A percentile compares a stretch with the other conserved stretches of the same genome.
Evolutionary conservation across 352 stramenopile genomes (phyloP).

Genomic region (Phytophthora foliorum): DNA sequence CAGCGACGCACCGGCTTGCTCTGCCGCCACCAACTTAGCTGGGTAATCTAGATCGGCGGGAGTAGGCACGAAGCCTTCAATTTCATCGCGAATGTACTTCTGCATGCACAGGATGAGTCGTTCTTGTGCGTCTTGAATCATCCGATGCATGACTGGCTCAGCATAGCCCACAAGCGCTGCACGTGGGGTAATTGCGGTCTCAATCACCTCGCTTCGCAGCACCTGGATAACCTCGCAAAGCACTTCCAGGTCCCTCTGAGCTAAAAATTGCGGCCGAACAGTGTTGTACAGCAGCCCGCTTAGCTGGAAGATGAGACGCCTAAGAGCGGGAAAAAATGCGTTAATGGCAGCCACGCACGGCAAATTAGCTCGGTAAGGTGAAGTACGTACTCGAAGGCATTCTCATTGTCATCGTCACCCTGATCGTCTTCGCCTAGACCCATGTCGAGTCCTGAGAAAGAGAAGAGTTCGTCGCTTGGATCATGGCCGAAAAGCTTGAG

Average conservation of each 20-base stretch:
- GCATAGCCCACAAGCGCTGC: slow-evolving; percentile 58
- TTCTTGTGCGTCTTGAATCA: slow-evolving; percentile 88
- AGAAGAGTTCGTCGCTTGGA: slow-evolving; percentile 66
- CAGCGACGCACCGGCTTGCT: slow-evolving; percentile 44
- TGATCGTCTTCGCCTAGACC: slow-evolving; percentile 36
- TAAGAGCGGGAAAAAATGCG: slow-evolving; percentile 20
- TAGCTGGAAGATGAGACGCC: slow-evolving; percentile 81
- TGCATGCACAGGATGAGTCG: slow-evolving; percentile 87
- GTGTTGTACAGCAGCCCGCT: slow-evolving; percentile 80
- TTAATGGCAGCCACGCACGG: background rate
- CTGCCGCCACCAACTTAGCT: slow-evolving; percentile 58
- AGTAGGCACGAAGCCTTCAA: slow-evolving; percentile 76
- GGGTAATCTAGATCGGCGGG: slow-evolving; percentile 76
- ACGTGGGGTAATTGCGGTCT: slow-evolving; percentile 71
- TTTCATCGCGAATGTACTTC: slow-evolving; percentile 87
- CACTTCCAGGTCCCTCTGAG: slow-evolving; percentile 80
- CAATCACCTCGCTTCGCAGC: slow-evolving; percentile 79
- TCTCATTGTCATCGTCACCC: slow-evolving; percentile 56
- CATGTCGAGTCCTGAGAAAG: slow-evolving; percentile 30
- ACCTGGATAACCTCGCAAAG: slow-evolving; percentile 87
- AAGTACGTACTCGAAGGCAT: slow-evolving; percentile 70
- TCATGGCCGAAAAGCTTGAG: slow-evolving; percentile 73
- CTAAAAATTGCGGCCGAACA: slow-evolving; percentile 69
- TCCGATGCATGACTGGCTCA: slow-evolving; percentile 83
- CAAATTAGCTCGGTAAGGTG: background rate